Percentiles rank a stretch among this genome's conserved stretches.
Conservation (phyloP, 257 asterid genomes). For the Voacanga thouarsii region DNA sequence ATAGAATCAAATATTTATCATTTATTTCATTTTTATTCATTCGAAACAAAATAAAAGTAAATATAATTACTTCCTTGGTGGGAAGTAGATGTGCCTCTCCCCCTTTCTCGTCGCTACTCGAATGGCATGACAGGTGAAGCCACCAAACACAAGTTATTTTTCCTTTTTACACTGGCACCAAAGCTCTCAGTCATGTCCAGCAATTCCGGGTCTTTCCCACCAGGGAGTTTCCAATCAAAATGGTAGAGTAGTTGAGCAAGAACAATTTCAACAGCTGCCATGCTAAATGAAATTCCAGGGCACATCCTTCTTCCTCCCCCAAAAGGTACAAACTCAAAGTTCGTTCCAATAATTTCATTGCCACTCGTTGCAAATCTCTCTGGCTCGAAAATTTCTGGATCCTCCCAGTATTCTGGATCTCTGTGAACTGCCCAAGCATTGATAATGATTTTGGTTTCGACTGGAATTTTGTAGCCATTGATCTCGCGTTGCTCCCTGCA, state of each 20-base stretch:
- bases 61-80: too few species aligned
- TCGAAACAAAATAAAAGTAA: too few species aligned
- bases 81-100: too few species aligned
- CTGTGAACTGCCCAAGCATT: slow-evolving; percentile 27
- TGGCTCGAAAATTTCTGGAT: slow-evolving; percentile 25
- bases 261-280: slow-evolving; percentile 20
- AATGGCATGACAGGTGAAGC: not conserved
- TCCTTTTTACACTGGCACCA: slow-evolving; percentile 5
- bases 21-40: too few species aligned
- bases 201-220: slow-evolving; percentile 9
- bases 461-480: slow-evolving; percentile 19
- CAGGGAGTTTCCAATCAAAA: slow-evolving; percentile 32
- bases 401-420: slow-evolving; percentile 25
- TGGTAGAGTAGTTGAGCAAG: slow-evolving; percentile 25
- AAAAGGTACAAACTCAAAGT: slow-evolving; percentile 26
- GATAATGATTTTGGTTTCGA: slow-evolving; percentile 16
- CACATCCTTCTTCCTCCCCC: slow-evolving; percentile 30
- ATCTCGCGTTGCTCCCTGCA: slow-evolving; percentile 8
- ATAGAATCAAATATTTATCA: too few species aligned
- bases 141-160: slow-evolving; percentile 1
- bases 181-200: slow-evolving; percentile 33
- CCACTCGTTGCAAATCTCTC: slow-evolving; percentile 17
- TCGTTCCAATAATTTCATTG: slow-evolving; percentile 16
- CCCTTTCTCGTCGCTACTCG: too few species aligned
- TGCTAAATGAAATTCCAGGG: slow-evolving; percentile 24